Evolutionary conservation across 495 filamentous ascomycete species (phyloP), one percentile per base, ranked within the genome.

Genomic region (Penicillium arizonense): DNA sequence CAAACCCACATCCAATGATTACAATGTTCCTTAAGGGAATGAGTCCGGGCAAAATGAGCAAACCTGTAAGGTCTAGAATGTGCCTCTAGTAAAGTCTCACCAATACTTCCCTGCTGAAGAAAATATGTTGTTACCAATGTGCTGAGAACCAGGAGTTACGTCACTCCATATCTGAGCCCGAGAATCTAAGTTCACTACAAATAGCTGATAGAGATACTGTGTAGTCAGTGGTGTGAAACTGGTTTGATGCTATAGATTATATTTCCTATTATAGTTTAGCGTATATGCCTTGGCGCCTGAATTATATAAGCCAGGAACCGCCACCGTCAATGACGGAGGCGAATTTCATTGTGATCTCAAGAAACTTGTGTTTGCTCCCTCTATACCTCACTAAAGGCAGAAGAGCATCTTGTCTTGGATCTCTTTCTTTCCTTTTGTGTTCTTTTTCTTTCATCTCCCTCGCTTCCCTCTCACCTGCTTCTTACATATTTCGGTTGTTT

Each of bases 281-380:
- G 16, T 24, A 3, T n/a, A 2, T 30, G 8, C 14, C 3, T 10
- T 5, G 3, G 37, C 23, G 47, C 47, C 24, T 21, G 24, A 14
- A 38, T 56, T 50, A 56, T 45, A 47, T 63, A 59, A 59, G 61
- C 61, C 62, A 64, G 28, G 52, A 44, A 46, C 47, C 54, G 62
- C 62, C 62, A 63, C 63, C 55, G 11, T 61, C 53, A 39, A 66
- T 66, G 63, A 66, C 63, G 63, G 57, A 58, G 55, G 48, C 55
- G 52, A 61, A 55, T 64, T 63, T 59, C 50, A 43, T 57, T 48
- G 52, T 49, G 44, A 50, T 45, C 39, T 47, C 44, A 47, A 37
- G 52, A 35, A 35, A 46, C 36, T 46, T 23, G 50, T 36, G 28
- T 45, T 50, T 40, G 24, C 12, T 57, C 28, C 44, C 50, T 53